Evolutionary conservation across 2,329 filamentous ascomycete genomes (phyloP).

Genomic region (Clonostachys rhizophaga): DNA sequence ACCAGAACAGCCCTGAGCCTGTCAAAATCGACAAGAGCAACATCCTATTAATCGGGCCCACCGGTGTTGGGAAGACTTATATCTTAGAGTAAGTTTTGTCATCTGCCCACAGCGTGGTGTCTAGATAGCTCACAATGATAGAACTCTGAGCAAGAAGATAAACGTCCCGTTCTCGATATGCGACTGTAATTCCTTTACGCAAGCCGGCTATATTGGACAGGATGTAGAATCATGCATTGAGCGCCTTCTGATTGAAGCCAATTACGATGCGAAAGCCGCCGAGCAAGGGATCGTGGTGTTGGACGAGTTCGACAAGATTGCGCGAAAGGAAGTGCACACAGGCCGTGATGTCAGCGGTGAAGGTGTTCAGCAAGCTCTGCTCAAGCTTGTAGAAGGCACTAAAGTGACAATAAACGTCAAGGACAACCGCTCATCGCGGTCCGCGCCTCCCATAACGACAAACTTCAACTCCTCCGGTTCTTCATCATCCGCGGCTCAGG

Average conservation of each 20-base stretch:
- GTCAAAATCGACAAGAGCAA: conserved; percentile 95
- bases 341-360: conserved; percentile 94
- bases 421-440: conserved; percentile 58
- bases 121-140: conserved; percentile 26
- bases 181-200: conserved; percentile 93
- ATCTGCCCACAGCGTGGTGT: neutral
- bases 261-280: conserved; percentile 79
- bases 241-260: conserved; percentile 80
- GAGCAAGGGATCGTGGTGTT: conserved; percentile 93
- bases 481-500: conserved; percentile 32
- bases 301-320: conserved; percentile 97
- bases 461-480: conserved; percentile 42
- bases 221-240: conserved; percentile 97
- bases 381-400: conserved; percentile 95
- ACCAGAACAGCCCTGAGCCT: conserved; percentile 31
- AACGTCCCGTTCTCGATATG: conserved; percentile 94
- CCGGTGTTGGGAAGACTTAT: conserved; percentile 93
- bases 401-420: conserved; percentile 91
- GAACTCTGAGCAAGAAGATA: conserved; percentile 86
- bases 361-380: conserved; percentile 89
- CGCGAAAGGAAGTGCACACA: conserved; percentile 78
- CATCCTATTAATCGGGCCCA: conserved; percentile 83
- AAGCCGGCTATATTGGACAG: conserved; percentile 95
- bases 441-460: conserved; percentile 45
- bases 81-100: conserved; percentile 62